Percentiles rank a stretch among this genome's conserved stretches.
phyloP scores from a whole-genome alignment of 495 filamentous ascomycete species.

The Aspergillus bertholletiae region DNA sequence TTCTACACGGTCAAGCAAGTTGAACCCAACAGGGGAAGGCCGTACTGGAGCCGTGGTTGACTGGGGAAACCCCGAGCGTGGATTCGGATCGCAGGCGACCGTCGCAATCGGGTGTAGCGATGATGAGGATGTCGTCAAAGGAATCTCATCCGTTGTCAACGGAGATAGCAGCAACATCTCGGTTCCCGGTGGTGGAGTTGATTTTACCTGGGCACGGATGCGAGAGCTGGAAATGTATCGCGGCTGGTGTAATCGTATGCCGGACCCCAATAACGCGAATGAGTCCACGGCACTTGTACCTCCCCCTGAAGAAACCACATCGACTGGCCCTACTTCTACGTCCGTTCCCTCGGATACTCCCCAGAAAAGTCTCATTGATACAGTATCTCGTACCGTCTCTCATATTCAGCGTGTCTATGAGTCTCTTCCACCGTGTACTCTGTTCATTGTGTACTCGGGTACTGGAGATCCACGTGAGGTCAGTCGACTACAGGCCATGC shows the following conservation, averaged over 20 bases:
- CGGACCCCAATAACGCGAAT: constrained; percentile 44
- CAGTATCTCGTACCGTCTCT: constrained; percentile 45
- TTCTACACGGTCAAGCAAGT: constrained; percentile 49
- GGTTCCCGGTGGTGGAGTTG: constrained; percentile 68
- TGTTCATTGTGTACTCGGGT: constrained; percentile 84
- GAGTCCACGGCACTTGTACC: constrained; percentile 44
- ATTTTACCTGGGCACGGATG: constrained; percentile 86
- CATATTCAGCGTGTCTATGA: constrained; percentile 70
- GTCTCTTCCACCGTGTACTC: constrained; percentile 74
- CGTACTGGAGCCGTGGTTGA: constrained; percentile 82
- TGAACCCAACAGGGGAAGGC: constrained; percentile 40
- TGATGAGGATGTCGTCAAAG: constrained; percentile 72
- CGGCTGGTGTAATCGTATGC: constrained; percentile 73
- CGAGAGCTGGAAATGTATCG: constrained; percentile 77
- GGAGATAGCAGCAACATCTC: constrained; percentile 61
- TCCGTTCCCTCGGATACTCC: constrained; percentile 4
- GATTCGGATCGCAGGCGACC: constrained; percentile 66
- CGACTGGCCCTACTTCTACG: constrained; percentile 7
- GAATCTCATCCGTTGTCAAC: constrained; percentile 62
- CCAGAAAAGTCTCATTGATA: constrained; percentile 32
- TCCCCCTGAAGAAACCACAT: constrained; percentile 22
- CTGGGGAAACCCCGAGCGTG: constrained; percentile 76
- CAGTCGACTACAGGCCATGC: constrained; percentile 66
- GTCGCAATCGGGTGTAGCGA: constrained; percentile 67
- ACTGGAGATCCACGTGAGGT: constrained; percentile 84